Base-by-base conservation (phyloP, 139 green algal species). In the Chlamydomonas applanata region DNA sequence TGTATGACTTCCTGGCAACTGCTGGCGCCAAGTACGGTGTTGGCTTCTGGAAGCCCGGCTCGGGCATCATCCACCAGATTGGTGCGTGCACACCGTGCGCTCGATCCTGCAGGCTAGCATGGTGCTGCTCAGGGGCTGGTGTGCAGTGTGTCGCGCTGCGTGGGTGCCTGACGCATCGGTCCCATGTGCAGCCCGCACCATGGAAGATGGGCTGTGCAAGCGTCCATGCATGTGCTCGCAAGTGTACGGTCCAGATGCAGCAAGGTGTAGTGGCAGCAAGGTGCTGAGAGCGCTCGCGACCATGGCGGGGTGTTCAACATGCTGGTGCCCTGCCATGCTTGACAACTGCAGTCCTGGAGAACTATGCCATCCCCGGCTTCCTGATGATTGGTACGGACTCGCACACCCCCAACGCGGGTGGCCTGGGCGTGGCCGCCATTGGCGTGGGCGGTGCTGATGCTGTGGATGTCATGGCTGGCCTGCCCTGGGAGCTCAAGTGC, bases 301-400 rank as follows among this genome's bases (percentile, higher is more conserved):
- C n/a, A n/a, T n/a, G n/a, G n/a, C n/a, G n/a, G n/a, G n/a, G n/a
- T n/a, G n/a, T n/a, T n/a, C n/a, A n/a, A n/a, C n/a, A n/a, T n/a
- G n/a, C n/a, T n/a, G n/a, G n/a, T n/a, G n/a, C n/a, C n/a, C n/a
- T n/a, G n/a, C n/a, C n/a, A n/a, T 49, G 40, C 40, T 49, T 49
- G 7, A n/a, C n/a, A 11, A 11, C 11, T 49, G 67, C 67, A 73
- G 67, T 98, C 73, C 89, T 98, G 75, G 94, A 98, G 87, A 98
- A 98, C 88, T 98, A 98, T 74, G 94, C 93, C 20, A 90, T 96
- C 76, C 94, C 93, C 4, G 93, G 93, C 45, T 86, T 89, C 72
- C 94, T 97, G 87, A 97, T 98, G 91, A 97, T 97, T 69, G 94
- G 93, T 72, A 98, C 93, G 27, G 93, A 97, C 89, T 95, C 89